A percentile compares a stretch with the other conserved stretches of the same genome.
phyloP scores from a whole-genome alignment of 2,329 filamentous ascomycete genomes.

The Thermomyces lanuginosus region DNA sequence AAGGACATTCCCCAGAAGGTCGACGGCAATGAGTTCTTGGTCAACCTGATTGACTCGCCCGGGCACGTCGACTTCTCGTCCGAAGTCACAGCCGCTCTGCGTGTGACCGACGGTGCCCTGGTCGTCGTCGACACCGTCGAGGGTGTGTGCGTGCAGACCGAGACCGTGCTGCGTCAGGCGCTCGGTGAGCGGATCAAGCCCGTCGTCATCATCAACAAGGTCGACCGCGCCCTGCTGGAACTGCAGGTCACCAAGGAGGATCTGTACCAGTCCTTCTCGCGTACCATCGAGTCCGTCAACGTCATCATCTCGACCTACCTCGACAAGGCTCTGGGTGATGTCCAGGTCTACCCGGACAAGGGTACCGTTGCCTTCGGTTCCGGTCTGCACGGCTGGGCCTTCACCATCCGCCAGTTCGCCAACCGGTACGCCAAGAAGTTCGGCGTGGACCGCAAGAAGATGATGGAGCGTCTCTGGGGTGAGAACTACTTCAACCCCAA shows the following conservation, averaged over 20 bases:
- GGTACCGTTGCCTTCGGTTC: constrained; percentile 98
- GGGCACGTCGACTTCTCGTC: constrained; percentile 99
- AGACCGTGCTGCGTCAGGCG: constrained; percentile 97
- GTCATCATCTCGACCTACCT: constrained; percentile 99
- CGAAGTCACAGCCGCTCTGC: constrained; percentile 96
- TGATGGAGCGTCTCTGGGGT: constrained; percentile 99
- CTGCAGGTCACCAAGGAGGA: constrained; percentile 98
- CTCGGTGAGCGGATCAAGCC: constrained; percentile 99
- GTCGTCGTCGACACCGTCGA: constrained; percentile 99
- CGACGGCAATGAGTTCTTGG: constrained; percentile 90
- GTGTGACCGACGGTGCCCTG: constrained; percentile 98
- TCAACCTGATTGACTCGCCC: constrained; percentile 99
- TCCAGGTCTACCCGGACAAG: constrained; percentile 95
- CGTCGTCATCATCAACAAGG: constrained; percentile 99
- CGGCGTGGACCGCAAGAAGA: constrained; percentile 98
- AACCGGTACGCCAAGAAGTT: constrained; percentile 98
- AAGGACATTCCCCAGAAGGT: constrained; percentile 88
- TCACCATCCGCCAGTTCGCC: constrained; percentile 97
- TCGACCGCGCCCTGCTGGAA: constrained; percentile 97
- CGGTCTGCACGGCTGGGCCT: constrained; percentile 99
- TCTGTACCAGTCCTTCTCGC: constrained; percentile 97
- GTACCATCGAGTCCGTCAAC: constrained; percentile 99
- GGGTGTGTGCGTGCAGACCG: constrained; percentile 99
- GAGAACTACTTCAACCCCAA: constrained; percentile 99
- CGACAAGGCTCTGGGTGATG: constrained; percentile 91